Conservation (phyloP, 1,284 basidiomycete species). For the Microbotryomycetes sp. region DNA sequence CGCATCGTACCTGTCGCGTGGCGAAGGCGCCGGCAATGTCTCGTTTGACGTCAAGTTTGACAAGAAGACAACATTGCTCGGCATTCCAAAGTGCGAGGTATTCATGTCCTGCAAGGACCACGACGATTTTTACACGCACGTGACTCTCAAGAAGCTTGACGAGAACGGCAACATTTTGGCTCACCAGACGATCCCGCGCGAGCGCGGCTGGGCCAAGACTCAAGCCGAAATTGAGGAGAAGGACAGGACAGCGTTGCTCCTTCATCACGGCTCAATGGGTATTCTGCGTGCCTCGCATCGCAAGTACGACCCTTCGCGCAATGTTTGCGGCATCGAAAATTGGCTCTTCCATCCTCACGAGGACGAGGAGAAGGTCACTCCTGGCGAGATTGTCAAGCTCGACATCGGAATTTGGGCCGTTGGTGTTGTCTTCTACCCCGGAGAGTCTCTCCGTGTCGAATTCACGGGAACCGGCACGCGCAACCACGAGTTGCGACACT, state of each 20-base stretch:
- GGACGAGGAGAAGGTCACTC: constrained; percentile 28
- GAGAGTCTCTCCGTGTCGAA: constrained; percentile 30
- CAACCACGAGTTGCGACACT: constrained; percentile 16
- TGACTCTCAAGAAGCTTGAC: constrained; percentile 34
- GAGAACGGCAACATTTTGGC: constrained; percentile 25
- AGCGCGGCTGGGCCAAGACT: constrained; percentile 18
- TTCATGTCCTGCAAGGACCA: constrained; percentile 32
- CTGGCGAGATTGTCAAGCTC: constrained; percentile 31
- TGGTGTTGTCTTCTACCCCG: constrained; percentile 32
- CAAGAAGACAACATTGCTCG: constrained; percentile 27
- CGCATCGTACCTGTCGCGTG: constrained; percentile 20
- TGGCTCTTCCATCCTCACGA: constrained; percentile 15
- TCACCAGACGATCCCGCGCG: constrained; percentile 30
- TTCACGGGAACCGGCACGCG: constrained; percentile 6
- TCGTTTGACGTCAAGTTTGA: constrained; percentile 27
- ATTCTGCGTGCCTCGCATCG: constrained; percentile 35
- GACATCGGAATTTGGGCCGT: constrained; percentile 37
- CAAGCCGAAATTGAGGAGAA: constrained; percentile 27
- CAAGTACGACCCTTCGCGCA: constrained; percentile 7
- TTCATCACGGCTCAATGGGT: constrained; percentile 31
- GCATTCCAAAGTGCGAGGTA: constrained; percentile 32
- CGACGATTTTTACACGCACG: constrained; percentile 34
- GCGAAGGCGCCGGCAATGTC: constrained; percentile 11
- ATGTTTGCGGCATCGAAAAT: constrained; percentile 1
- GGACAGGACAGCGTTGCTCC: constrained; percentile 12